These are phyloP conservation scores for Athelia psychrophila DNA, from an alignment of 1,284 basidiomycete genomes.

Conservation along the genomic window DNA sequence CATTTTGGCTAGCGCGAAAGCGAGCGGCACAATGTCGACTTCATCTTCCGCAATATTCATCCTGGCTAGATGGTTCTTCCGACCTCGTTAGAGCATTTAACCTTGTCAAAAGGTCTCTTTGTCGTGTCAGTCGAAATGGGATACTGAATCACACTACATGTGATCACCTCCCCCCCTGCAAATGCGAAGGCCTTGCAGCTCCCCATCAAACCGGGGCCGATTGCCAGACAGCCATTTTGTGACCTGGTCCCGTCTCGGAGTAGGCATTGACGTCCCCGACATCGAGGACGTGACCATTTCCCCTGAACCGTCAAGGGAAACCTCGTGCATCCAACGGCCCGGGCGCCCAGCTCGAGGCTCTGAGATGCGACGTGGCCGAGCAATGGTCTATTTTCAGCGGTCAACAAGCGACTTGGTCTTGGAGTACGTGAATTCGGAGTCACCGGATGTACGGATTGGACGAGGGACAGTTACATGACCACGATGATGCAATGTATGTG, in stretches of 20 bases:
- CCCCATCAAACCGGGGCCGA: conserved; percentile 2
- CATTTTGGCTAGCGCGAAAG: background rate
- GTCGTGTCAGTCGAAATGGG: background rate
- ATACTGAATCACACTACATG: background rate
- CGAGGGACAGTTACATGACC: no score
- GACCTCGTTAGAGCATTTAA: background rate
- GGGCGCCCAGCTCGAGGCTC: background rate
- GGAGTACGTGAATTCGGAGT: background rate
- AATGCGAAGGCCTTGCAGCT: conserved; percentile 5
- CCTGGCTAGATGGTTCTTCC: background rate
- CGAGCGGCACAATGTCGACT: background rate
- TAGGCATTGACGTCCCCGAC: conserved; percentile 10
- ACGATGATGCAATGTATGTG: no score
- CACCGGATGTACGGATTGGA: background rate
- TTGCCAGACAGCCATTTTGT: conserved; percentile 6
- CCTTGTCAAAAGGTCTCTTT: background rate
- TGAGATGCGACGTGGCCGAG: background rate
- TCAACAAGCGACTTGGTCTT: background rate
- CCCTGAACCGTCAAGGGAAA: conserved; percentile 1
- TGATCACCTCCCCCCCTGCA: conserved; percentile 6
- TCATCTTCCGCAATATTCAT: background rate
- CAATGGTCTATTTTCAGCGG: background rate
- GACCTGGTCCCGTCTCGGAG: conserved; percentile 7
- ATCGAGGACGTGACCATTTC: conserved; percentile 8
- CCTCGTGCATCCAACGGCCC: background rate